A percentile compares a stretch with the other conserved stretches of the same genome.
Conservation (phyloP, 345 rosid genomes). For the Rhodamnia argentea region DNA sequence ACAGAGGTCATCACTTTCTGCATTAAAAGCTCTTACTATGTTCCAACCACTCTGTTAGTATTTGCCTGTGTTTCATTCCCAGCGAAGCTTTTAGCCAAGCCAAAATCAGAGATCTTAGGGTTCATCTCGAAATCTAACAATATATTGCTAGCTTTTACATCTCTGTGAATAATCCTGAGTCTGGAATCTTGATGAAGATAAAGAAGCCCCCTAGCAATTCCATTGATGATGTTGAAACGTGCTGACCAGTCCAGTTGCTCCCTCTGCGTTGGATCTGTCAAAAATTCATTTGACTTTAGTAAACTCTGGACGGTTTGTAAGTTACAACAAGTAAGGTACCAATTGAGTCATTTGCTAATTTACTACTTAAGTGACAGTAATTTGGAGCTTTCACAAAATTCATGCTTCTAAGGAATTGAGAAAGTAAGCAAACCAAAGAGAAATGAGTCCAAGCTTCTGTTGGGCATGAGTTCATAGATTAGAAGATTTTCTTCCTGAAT, state of each 20-base stretch:
- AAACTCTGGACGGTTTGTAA: neutral
- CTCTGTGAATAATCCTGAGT: conserved; percentile 17
- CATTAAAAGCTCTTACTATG: conserved; percentile 11
- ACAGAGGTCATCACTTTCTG: neutral
- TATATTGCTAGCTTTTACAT: conserved; percentile 19
- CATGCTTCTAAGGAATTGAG: neutral
- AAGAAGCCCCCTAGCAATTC: conserved; percentile 16
- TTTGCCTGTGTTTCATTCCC: conserved; percentile 8
- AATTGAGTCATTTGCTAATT: neutral
- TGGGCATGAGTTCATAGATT: conserved; percentile 39
- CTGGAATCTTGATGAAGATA: conserved; percentile 23
- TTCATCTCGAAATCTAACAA: conserved; percentile 15
- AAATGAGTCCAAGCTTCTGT: conserved; percentile 30
- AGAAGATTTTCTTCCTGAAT: conserved; percentile 25
- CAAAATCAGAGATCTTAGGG: conserved; percentile 20
- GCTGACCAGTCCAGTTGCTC: conserved; percentile 8
- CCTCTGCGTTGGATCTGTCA: conserved; percentile 13
- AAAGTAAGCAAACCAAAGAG: conserved; percentile 20
- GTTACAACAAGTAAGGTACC: neutral
- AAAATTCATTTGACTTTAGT: neutral
- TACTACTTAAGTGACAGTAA: neutral
- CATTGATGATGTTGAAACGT: conserved; percentile 13
- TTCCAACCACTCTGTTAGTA: conserved; percentile 11
- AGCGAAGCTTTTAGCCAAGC: conserved; percentile 14
- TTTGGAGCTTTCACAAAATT: neutral